A percentile compares a stretch with the other conserved stretches of the same genome.
Evolutionary conservation across 108 stramenopile species (phyloP).

Genomic region (Skeletonema costatum): DNA sequence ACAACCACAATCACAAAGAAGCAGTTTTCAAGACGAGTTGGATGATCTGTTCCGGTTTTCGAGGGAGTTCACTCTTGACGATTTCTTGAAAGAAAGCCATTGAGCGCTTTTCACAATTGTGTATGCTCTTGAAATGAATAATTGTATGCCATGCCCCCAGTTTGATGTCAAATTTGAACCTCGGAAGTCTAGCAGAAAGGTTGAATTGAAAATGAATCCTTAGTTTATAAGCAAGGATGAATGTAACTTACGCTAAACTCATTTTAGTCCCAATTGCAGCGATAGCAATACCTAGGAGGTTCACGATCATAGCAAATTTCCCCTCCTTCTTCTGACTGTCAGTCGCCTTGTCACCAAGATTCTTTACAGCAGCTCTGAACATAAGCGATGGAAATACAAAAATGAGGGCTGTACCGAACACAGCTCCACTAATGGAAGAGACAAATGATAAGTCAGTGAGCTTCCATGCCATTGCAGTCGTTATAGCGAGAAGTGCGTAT

Average conservation of each 20-base stretch:
- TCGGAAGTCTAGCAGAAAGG: not conserved
- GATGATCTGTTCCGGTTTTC: not conserved
- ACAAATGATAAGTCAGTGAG: slow-evolving; percentile 88
- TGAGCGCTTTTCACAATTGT: not conserved
- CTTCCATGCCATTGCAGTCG: slow-evolving; percentile 70
- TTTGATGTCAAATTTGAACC: not conserved
- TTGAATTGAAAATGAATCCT: not conserved
- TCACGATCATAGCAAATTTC: slow-evolving; percentile 65
- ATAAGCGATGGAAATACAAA: slow-evolving; percentile 51
- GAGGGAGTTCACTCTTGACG: not conserved
- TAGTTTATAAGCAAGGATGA: not conserved
- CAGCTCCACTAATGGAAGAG: slow-evolving; percentile 94
- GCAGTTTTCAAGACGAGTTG: not conserved
- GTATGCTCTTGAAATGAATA: not conserved
- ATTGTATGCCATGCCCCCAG: not conserved
- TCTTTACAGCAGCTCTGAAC: slow-evolving; percentile 65
- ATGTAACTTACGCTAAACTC: slow-evolving; percentile 12
- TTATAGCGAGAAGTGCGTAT: slow-evolving; percentile 53
- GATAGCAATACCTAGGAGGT: slow-evolving; percentile 69
- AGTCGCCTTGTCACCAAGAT: slow-evolving; percentile 66
- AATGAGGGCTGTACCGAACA: slow-evolving; percentile 83
- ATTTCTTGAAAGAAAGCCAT: not conserved
- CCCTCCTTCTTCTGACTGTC: slow-evolving; percentile 62
- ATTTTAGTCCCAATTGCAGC: slow-evolving; percentile 72
- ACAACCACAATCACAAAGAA: not conserved